Percentiles rank a stretch among this genome's conserved stretches.
Conservation (phyloP, 371 early-diverging fungal genomes). For the Circinella minor region DNA sequence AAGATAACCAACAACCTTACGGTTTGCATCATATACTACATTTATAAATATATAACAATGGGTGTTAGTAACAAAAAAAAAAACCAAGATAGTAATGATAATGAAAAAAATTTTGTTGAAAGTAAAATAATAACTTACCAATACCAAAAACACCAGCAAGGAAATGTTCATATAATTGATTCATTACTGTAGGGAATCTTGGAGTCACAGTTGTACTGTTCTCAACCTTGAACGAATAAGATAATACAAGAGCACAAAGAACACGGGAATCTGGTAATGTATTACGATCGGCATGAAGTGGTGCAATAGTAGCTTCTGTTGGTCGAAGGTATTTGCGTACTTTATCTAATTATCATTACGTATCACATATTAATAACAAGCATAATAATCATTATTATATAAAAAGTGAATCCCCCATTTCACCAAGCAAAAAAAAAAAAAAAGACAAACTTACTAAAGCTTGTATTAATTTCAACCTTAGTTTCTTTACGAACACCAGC, state of each 20-base stretch:
- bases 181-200: slow-evolving; percentile 66
- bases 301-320: slow-evolving; percentile 60
- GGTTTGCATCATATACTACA: slow-evolving; percentile 59
- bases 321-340: slow-evolving; percentile 79
- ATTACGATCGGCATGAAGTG: slow-evolving; percentile 77
- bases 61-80: too few relatives aligned
- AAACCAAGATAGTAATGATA: too few relatives aligned
- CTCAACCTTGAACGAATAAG: slow-evolving; percentile 70
- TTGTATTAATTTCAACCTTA: slow-evolving; percentile 60
- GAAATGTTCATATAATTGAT: slow-evolving; percentile 67
- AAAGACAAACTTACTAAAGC: slow-evolving; percentile 35
- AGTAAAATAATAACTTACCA: slow-evolving; percentile 19
- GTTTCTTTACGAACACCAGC: slow-evolving; percentile 78
- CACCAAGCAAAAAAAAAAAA: background rate
- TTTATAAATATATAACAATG: background rate
- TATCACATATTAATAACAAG: too few relatives aligned
- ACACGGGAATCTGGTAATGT: slow-evolving; percentile 68
- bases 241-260: slow-evolving; percentile 74
- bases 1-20: slow-evolving; percentile 67
- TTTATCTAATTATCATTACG: slow-evolving; percentile 32
- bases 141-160: slow-evolving; percentile 59
- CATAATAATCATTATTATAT: too few relatives aligned
- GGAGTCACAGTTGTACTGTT: slow-evolving; percentile 58
- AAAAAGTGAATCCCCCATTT: too few relatives aligned
- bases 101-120: too few relatives aligned